phyloP scores from a whole-genome alignment of 2,329 filamentous ascomycete genomes.

The Claviceps lovelessii region DNA sequence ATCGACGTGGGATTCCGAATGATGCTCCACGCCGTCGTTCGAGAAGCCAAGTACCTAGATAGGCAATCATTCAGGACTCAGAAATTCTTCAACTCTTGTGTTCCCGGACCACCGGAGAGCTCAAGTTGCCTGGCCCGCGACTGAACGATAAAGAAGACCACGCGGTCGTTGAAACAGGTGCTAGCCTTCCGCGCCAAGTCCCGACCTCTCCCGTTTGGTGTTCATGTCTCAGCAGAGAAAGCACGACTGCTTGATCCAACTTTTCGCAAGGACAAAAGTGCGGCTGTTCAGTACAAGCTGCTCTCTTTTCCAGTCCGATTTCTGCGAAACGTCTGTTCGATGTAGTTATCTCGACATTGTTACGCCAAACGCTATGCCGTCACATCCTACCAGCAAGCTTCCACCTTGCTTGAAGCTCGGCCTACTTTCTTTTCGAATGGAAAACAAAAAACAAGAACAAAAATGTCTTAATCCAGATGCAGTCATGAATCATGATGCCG shows the following conservation, averaged over 20 bases:
- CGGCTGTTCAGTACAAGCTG: not conserved
- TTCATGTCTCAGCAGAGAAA: not conserved
- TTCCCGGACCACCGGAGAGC: not conserved
- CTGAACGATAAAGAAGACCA: not conserved
- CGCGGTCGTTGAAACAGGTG: not conserved
- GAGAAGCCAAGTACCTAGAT: too few relatives aligned
- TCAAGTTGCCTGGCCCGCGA: not conserved
- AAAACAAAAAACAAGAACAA: too few relatives aligned
- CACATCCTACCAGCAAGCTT: not conserved
- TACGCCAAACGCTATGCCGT: not conserved
- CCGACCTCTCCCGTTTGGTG: not conserved
- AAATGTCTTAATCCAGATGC: not conserved
- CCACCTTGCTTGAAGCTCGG: not conserved
- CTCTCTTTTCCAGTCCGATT: not conserved
- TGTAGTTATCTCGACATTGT: not conserved
- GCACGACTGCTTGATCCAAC: not conserved
- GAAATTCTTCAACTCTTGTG: not conserved
- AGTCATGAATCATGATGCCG: not conserved
- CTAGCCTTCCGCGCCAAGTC: not conserved
- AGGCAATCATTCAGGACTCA: too few relatives aligned
- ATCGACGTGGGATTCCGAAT: too few relatives aligned
- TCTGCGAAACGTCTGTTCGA: not conserved
- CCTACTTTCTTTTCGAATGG: not conserved
- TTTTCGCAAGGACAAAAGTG: not conserved
- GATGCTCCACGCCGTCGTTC: too few relatives aligned